Evolutionary conservation across 2,329 filamentous ascomycete genomes (phyloP).

Genomic region (Cytospora leucostoma): DNA sequence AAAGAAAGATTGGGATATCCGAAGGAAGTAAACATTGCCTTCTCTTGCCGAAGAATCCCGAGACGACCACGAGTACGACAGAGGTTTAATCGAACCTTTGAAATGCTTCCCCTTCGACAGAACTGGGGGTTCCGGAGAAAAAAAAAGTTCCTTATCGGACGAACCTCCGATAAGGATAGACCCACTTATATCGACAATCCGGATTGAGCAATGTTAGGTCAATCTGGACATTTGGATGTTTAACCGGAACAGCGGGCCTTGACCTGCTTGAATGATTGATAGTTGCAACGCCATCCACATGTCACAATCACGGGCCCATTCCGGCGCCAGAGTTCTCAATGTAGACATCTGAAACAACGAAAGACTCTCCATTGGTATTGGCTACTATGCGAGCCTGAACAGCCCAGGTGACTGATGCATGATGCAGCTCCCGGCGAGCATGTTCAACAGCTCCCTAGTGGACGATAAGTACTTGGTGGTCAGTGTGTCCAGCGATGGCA

Average conservation of each 20-base stretch:
- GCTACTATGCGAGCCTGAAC: too few species aligned
- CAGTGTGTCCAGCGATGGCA: not conserved
- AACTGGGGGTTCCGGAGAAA: not conserved
- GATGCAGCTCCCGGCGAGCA: not conserved
- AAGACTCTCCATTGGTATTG: too few species aligned
- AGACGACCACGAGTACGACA: not conserved
- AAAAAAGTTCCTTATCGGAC: slow-evolving; percentile 13
- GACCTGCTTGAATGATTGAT: not conserved
- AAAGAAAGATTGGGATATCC: not conserved
- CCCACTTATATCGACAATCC: not conserved
- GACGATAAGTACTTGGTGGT: not conserved
- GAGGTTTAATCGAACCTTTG: not conserved
- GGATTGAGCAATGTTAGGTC: not conserved
- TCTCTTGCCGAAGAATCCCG: not conserved
- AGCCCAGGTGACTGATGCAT: not conserved
- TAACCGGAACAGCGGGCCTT: not conserved
- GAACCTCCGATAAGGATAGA: slow-evolving; percentile 1
- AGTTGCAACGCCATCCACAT: not conserved
- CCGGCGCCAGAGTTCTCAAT: not conserved
- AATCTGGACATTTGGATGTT: not conserved
- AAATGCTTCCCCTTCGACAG: not conserved
- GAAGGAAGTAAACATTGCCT: not conserved
- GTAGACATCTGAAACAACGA: not conserved
- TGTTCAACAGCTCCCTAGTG: not conserved
- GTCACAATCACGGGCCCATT: not conserved